phyloP scores from a whole-genome alignment of 2,329 filamentous ascomycete species.

The Stagonosporopsis vannaccii region DNA sequence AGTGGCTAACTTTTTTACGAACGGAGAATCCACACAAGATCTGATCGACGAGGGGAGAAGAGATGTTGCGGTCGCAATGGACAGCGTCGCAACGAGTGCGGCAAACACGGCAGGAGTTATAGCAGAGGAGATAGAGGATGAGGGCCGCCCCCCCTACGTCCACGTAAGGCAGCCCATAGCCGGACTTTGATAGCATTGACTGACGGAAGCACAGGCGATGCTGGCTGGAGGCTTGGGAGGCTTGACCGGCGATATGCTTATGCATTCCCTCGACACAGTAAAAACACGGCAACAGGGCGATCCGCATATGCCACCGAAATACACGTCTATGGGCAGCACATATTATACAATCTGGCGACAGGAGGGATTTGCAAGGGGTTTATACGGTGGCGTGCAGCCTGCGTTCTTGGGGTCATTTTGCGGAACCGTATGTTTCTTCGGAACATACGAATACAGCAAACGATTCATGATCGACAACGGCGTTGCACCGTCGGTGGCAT shows the following conservation, averaged over 20 bases:
- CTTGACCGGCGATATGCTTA: constrained; percentile 92
- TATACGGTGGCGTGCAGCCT: constrained; percentile 93
- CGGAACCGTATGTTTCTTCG: constrained; percentile 94
- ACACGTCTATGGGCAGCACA: constrained; percentile 86
- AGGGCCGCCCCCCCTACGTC: constrained; percentile 56
- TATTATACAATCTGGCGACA: constrained; percentile 94
- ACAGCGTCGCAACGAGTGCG: constrained; percentile 30
- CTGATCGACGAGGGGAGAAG: constrained; percentile 50
- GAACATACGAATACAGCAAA: constrained; percentile 95
- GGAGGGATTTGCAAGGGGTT: constrained; percentile 82
- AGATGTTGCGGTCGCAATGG: constrained; percentile 31
- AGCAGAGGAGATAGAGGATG: constrained; percentile 48
- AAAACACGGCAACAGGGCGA: constrained; percentile 98
- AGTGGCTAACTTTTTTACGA: constrained; percentile 57
- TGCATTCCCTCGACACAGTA: constrained; percentile 98
- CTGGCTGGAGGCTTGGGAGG: constrained; percentile 92
- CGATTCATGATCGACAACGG: constrained; percentile 84
- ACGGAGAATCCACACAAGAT: constrained; percentile 40
- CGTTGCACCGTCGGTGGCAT: constrained; percentile 81
- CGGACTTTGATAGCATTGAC: constrained; percentile 18
- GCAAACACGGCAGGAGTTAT: constrained; percentile 27
- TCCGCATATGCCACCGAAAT: constrained; percentile 89
- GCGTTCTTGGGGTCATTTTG: constrained; percentile 92
- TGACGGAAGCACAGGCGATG: constrained; percentile 73
- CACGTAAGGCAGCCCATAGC: constrained; percentile 49